A percentile compares a stretch with the other conserved stretches of the same genome.
Conservation (phyloP, 192 early-diverging fungal genomes). For the Entomortierella lignicola region DNA sequence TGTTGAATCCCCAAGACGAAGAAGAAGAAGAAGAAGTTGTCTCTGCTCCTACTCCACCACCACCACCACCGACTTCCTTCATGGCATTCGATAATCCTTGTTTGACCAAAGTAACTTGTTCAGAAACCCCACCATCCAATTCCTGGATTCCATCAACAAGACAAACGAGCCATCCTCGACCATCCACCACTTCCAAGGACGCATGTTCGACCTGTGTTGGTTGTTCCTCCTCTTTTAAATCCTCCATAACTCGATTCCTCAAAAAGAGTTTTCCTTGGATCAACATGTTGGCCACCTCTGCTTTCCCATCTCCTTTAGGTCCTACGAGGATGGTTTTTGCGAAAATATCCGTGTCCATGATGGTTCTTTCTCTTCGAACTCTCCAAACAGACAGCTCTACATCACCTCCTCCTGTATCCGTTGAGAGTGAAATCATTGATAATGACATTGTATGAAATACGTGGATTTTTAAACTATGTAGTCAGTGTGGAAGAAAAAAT, state of each 20-base stretch:
- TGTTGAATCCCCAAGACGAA: not conserved
- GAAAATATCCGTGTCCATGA: conserved; percentile 3
- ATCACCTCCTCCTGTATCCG: not conserved
- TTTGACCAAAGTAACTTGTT: not conserved
- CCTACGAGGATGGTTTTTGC: conserved; percentile 1
- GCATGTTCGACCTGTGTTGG: not conserved
- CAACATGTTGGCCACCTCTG: not conserved
- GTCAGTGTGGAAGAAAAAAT: too few species aligned
- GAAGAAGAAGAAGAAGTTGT: too few species aligned
- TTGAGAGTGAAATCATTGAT: too few species aligned
- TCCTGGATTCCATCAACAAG: not conserved
- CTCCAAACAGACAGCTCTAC: not conserved
- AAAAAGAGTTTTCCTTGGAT: conserved; percentile 2
- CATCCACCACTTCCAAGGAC: not conserved
- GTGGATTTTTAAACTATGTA: too few species aligned
- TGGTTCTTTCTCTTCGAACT: not conserved
- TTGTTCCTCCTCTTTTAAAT: not conserved
- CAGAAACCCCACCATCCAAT: not conserved
- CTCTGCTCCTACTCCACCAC: too few species aligned
- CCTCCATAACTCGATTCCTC: not conserved
- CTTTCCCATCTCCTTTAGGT: not conserved
- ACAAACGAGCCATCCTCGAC: conserved; percentile 6
- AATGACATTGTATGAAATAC: too few species aligned
- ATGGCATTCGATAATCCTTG: not conserved
- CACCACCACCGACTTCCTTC: not conserved